These are phyloP conservation scores for Xanthoconium separans DNA, from an alignment of 1,284 basidiomycete species.

Conservation along the genomic window DNA sequence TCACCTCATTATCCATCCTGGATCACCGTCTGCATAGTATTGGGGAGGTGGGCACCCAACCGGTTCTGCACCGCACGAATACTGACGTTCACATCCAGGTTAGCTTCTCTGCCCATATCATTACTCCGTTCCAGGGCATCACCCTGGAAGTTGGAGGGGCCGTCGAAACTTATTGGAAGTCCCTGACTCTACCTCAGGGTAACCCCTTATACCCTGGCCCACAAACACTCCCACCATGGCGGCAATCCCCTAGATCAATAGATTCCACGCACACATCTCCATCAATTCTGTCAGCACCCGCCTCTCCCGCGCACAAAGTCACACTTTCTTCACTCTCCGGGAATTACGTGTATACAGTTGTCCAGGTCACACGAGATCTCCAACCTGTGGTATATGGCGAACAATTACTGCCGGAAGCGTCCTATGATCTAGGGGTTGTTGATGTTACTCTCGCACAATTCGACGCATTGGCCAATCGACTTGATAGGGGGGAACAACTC, in stretches of 20 bases:
- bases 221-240: conserved; percentile 32
- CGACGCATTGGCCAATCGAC: conserved; percentile 56
- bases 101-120: conserved; percentile 84
- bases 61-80: conserved; percentile 2
- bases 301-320: conserved; percentile 47
- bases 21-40: conserved; percentile 94
- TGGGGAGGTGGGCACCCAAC: conserved; percentile 69
- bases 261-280: conserved; percentile 67
- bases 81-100: conserved; percentile 50
- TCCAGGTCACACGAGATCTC: conserved; percentile 92
- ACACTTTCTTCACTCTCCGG: conserved; percentile 88
- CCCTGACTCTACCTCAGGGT: conserved; percentile 62
- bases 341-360: conserved; percentile 79
- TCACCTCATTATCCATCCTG: conserved; percentile 68
- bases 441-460: conserved; percentile 86
- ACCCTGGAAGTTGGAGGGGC: conserved; percentile 96
- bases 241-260: conserved; percentile 33
- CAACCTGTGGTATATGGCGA: conserved; percentile 82
- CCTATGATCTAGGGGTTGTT: conserved; percentile 78
- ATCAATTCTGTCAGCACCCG: conserved; percentile 48
- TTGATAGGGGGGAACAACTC: conserved; percentile 43
- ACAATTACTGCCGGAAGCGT: conserved; percentile 70
- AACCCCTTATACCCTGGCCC: conserved; percentile 34
- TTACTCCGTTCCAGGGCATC: conserved; percentile 90
- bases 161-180: conserved; percentile 97